Base-by-base conservation (phyloP, 805 yeast species). In the Ogataea ganodermae region DNA sequence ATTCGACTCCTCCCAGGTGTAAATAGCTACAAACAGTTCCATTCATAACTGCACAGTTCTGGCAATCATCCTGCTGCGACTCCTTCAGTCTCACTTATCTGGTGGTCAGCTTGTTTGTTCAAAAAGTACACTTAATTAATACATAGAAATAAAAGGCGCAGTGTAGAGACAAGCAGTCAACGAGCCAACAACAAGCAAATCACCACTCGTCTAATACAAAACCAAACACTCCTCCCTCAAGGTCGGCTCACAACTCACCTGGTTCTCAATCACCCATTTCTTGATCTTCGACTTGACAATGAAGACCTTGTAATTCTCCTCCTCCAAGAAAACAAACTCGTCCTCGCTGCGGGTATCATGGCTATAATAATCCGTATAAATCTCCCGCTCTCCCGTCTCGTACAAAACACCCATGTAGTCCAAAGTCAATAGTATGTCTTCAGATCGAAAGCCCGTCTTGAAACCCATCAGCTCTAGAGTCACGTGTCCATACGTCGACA, bases 391-490 rank as follows among this genome's bases (percentile, higher is more conserved):
- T 0, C 66, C 66, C 20, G 58, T 45, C 17, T 62, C 62, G 8
- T 60, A 67, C 2, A 80, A 49, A 17, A 74, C 73, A 3, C 65
- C 58, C 82, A 87, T 78, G 52, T 77, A 69, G 51, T 81, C 81
- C 22, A 87, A 62, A 0, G 92, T 74, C 59, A 78, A 60, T 1
- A 81, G 57, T 0, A 86, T 68, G 62, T 87, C 94, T 28, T 80
- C 83, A 9, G 69, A 67, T 52, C 92, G 63, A 50, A 86, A 79
- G 0, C 89, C 87, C 1, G 92, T 84, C 3, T 61, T 61, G n/a
- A 60, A 65, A 2, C 87, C 73, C 2, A 87, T 60, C 18, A 75
- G 70, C 8, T 72, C 72, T 9, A 86, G 53, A 0, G 81, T 73
- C 1, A 81, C 53, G 6, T 56, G 52, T 3, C 38, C 9, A 14